These are phyloP conservation scores for Rhizophagus sp. DNA, from an alignment of 192 early-diverging fungal species.

Conservation along the genomic window DNA sequence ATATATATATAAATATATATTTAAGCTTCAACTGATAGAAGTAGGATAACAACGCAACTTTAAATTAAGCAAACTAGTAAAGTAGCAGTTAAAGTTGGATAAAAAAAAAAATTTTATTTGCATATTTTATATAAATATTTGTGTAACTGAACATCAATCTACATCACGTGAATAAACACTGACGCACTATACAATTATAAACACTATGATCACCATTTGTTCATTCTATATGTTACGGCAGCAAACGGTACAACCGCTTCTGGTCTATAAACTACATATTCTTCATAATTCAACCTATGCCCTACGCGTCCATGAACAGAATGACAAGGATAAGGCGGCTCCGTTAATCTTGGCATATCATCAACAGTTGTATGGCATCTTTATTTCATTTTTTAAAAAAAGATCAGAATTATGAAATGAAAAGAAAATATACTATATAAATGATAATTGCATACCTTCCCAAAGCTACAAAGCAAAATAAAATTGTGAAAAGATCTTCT, in stretches of 20 bases:
- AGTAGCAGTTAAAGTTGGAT: too few relatives aligned
- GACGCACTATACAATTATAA: too few relatives aligned
- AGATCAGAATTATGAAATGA: neutral
- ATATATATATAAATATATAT: neutral
- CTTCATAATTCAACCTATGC: conserved; percentile 29
- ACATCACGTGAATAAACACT: too few relatives aligned
- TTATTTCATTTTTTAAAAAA: neutral
- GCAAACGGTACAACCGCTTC: conserved; percentile 34
- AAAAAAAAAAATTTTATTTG: too few relatives aligned
- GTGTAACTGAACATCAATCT: too few relatives aligned
- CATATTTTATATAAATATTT: too few relatives aligned
- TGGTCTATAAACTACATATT: conserved; percentile 32
- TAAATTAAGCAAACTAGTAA: too few relatives aligned
- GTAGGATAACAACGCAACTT: too few relatives aligned
- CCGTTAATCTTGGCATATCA: conserved; percentile 26
- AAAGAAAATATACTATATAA: neutral
- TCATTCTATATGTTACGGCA: conserved; percentile 26
- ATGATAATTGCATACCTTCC: conserved; percentile 15
- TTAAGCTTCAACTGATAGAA: neutral
- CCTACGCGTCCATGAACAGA: conserved; percentile 29
- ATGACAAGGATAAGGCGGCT: conserved; percentile 30
- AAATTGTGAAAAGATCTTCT: conserved; percentile 22
- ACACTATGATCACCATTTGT: conserved; percentile 9
- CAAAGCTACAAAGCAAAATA: conserved; percentile 33
- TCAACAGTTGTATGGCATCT: conserved; percentile 20